Base-by-base conservation (phyloP, 129 eudicot genomes). In the Artemisia annua region DNA sequence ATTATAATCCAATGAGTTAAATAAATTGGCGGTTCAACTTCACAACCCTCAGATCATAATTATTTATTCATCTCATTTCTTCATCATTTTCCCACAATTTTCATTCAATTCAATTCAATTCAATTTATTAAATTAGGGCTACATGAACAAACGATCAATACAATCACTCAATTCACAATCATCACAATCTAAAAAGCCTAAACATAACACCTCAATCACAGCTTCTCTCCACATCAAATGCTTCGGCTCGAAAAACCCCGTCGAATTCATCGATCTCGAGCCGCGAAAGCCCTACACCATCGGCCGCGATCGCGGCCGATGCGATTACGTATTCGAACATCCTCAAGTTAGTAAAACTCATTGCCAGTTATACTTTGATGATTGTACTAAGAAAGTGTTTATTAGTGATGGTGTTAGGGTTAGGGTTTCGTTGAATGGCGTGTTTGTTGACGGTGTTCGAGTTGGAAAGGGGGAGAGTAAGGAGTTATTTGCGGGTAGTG, bases 351-450 rank as follows among this genome's bases (percentile, higher is more conserved):
- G 98, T 82, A 92, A 83, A 71, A 48, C 51, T 35, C 98, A 92
- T 60, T 92, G 82, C 68, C 94, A 79, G 17, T 54, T 89, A 53
- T 19, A 65, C 48, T 89, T 85, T 55, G 91, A 89, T 83, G 70
- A 80, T 1, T 65, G 15, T n/a, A 59, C 14, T 61, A 81, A 73
- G 49, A 92, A 83, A 52, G 61, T 92, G 18, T 85, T 70, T 48
- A 69, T 89, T 52, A 81, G 35, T 15, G 96, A 92, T 83, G 90
- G 96, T 26, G 71, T 73, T 67, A 75, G 59, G 30, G 30, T 77
- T 82, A 86, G 83, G 87, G 91, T 77, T 80, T 89, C 98, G 14
- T 56, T 82, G 61, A 92, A 92, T 65, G 98, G 98, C 13, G 85
- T 86, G 61, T 92, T 66, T 78, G 91, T 92, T 54, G 87, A 92